Base-by-base conservation (phyloP, 148 eudicot genomes). In the Dysphania ambrosioides region DNA sequence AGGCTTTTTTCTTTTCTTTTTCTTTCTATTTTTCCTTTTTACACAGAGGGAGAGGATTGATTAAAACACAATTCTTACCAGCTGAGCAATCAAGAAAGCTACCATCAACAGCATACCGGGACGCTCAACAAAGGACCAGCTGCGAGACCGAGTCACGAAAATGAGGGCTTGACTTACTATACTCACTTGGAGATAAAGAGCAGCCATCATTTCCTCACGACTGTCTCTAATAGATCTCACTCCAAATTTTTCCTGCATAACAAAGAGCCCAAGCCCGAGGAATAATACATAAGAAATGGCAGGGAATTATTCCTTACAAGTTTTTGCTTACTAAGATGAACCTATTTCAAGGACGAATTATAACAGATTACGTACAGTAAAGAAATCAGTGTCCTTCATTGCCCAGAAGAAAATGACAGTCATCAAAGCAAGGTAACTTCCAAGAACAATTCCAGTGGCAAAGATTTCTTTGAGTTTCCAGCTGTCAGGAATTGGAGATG, bases 401-500 rank as follows among this genome's bases (percentile, higher is more conserved):
- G 79, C 77, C 97, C 97, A 93, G 85, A 93, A 93, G 87, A 91
- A 93, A 42, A 93, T 82, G 53, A 93, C 95, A 24, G 98, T 89
- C 97, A 93, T 87, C 85, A 93, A 76, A 30, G 88, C 98, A 60
- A 91, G 80, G 77, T 93, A 93, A 42, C 95, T 90, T 75, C 98
- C 98, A 70, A 93, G 97, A 78, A 89, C 89, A 31, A 93, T 67
- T 5, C 98, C 98, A 24, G 98, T 93, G 51, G 97, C 95, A 40
- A 93, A 93, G 31, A 93, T 93, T 84, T 93, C 98, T 77, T 83
- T 93, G 67, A 93, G 67, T 78, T 93, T 93, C 98, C 98, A 93
- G 87, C 98, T 93, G 75, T 93, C 98, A 11, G 98, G 98, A 70
- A 91, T n/a, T 12, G 98, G 98, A 30, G 98, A 93, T 66, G 98